Evolutionary conservation across 805 yeast species (phyloP), one percentile per base, ranked within the genome.

Genomic region (Torulaspora franciscae): DNA sequence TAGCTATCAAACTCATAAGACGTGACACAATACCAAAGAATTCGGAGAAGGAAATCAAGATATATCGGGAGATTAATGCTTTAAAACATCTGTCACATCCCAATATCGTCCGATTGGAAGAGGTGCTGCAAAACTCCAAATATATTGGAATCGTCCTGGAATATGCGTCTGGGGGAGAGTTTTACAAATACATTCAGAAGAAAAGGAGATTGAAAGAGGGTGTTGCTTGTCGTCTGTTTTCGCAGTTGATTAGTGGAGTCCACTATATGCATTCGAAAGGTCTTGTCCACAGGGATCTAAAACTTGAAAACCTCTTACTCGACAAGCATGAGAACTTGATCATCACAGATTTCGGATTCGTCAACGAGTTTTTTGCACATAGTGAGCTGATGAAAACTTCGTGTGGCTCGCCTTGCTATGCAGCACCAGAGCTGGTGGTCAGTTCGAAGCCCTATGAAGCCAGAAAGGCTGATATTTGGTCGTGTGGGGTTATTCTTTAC

Each of bases 351-450:
- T 89, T 89, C 65, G 97, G 97, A 0, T 93, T 93, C 67, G 99
- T 95, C 29, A 93, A 93, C 66, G 83, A 91, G 24, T 93, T 69
- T 49, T 60, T 59, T 38, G 49, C 50, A 3, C 75, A 73, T 15
- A 75, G 75, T 52, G 96, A 88, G 62, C 69, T 87, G 36, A 93
- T 91, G 98, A 82, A 81, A 61, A 91, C 98, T 1, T 80, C 90
- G 29, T 91, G 99, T 65, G 99, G 99, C 1, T 87, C 96, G 2
- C 99, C 99, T 1, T 91, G 99, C 65, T 91, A 91, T 66, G 99
- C 99, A 0, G 99, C 99, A 1, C 99, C 99, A 0, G 99, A 93
- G 63, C 70, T 93, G 46, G 99, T 93, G 3, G 83, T 89, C 25
- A 83, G 91, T 9, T 86, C 81, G 51, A 77, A 81, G 43, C 89